Evolutionary conservation across 805 yeast genomes (phyloP).

Genomic region (Yarrowia yakushimensis): DNA sequence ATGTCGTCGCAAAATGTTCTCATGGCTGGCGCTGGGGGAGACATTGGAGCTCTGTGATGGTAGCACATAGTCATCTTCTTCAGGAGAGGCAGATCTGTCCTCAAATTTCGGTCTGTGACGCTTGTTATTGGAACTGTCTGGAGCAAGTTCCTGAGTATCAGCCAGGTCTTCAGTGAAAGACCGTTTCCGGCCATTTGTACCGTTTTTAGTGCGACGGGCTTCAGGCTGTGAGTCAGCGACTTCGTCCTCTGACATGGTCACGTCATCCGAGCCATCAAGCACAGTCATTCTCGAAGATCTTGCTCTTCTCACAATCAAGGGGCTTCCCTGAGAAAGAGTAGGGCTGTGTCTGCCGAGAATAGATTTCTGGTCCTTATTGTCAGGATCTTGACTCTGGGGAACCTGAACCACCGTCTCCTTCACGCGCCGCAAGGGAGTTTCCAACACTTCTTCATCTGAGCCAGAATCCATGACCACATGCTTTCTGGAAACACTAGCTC

Average conservation of each 20-base stretch:
- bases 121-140: background rate
- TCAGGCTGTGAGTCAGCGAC: constrained; percentile 11
- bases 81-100: background rate
- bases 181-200: background rate
- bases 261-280: background rate
- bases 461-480: background rate
- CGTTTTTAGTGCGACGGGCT: background rate
- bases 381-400: background rate
- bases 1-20: background rate
- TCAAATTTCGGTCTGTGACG: background rate
- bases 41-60: background rate
- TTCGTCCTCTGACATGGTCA: background rate
- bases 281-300: background rate
- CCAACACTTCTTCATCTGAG: background rate
- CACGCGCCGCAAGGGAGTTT: background rate
- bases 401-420: background rate
- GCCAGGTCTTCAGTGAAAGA: background rate
- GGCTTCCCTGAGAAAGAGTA: constrained; percentile 8
- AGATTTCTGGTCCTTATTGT: background rate
- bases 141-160: background rate
- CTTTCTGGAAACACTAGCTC: background rate
- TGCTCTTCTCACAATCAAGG: background rate
- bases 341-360: background rate
- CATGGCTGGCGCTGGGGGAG: background rate
- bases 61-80: background rate